Base-by-base conservation (phyloP, 495 filamentous ascomycete genomes). In the Daldinia loculata region DNA sequence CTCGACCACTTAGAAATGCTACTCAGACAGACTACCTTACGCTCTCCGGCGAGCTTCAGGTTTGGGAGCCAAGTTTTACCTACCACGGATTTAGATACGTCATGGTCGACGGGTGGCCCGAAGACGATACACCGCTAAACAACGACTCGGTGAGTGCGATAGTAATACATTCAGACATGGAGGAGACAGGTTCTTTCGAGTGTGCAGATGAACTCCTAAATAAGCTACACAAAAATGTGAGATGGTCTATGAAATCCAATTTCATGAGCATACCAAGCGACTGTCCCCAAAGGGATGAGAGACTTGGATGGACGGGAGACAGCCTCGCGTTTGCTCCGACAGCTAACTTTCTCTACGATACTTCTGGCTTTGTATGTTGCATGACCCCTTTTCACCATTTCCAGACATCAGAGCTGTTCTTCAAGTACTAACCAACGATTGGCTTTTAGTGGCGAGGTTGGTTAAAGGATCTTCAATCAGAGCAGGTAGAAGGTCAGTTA, bases 11-110 rank as follows among this genome's bases (percentile, higher is more conserved):
- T 3, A 78, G 85, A 34, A 53, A 62, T 5, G 84, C 84, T n/a
- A 81, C 79, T 45, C 80, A 81, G 52, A 79, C 66, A 0, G 86
- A 88, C 66, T 68, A 72, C 2, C 58, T 85, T 6, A 80, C 79
- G 2, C 77, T 83, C 0, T 74, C 71, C 4, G 79, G 78, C 0
- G 55, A 73, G 12, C 55, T 56, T 3, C 66, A 78, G 27, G 52
- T 30, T 17, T 84, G 81, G 80, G 78, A 81, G 65, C 81, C 83
- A 3, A 78, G 74, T 17, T 87, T 83, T 71, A 87, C 86, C 3
- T 88, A 84, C 52, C 85, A 88, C 57, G 86, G 86, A 0, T 88
- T 87, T 53, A 80, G 86, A 11, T 88, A 83, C 56, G 84, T 82
- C 14, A 78, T 84, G 69, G 74, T 88, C 5, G 79, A 83, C 6